Evolutionary conservation across 805 yeast species (phyloP).

Genomic region (Maudiozyma bulderi): DNA sequence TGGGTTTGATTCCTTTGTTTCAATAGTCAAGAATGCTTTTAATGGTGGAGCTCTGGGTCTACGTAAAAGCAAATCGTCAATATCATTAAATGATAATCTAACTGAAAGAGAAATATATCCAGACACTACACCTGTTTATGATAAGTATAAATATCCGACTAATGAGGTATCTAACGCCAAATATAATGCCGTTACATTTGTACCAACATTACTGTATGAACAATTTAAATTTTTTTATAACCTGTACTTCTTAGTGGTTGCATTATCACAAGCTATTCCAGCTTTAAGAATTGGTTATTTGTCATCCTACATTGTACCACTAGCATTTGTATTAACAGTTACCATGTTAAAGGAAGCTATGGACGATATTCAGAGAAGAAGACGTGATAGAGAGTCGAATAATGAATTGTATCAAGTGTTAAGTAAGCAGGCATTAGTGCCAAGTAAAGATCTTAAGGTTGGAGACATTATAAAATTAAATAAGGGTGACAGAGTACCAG

Average conservation of each 20-base stretch:
- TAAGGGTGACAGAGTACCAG: conserved; percentile 84
- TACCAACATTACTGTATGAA: conserved; percentile 84
- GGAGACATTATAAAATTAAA: conserved; percentile 77
- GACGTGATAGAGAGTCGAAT: conserved; percentile 85
- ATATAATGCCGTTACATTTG: conserved; percentile 76
- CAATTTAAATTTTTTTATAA: conserved; percentile 97
- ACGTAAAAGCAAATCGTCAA: conserved; percentile 4
- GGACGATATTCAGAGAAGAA: conserved; percentile 84
- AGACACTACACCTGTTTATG: conserved; percentile 31
- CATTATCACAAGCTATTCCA: conserved; percentile 86
- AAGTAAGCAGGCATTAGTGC: conserved; percentile 35
- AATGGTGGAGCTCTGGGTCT: conserved; percentile 3
- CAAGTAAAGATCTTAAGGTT: conserved; percentile 58
- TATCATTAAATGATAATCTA: conserved; percentile 19
- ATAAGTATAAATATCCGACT: conserved; percentile 37
- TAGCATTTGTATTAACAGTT: conserved; percentile 82
- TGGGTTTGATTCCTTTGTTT: background rate
- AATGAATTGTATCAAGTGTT: conserved; percentile 71
- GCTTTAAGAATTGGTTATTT: conserved; percentile 85
- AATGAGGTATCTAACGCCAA: conserved; percentile 92
- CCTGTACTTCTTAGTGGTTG: conserved; percentile 82
- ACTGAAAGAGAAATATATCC: conserved; percentile 36
- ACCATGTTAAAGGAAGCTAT: conserved; percentile 94
- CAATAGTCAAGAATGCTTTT: conserved; percentile 1
- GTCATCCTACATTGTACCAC: conserved; percentile 86